Evolutionary conservation across 805 yeast genomes (phyloP).

Genomic region (Saccharomycopsis javanensis): DNA sequence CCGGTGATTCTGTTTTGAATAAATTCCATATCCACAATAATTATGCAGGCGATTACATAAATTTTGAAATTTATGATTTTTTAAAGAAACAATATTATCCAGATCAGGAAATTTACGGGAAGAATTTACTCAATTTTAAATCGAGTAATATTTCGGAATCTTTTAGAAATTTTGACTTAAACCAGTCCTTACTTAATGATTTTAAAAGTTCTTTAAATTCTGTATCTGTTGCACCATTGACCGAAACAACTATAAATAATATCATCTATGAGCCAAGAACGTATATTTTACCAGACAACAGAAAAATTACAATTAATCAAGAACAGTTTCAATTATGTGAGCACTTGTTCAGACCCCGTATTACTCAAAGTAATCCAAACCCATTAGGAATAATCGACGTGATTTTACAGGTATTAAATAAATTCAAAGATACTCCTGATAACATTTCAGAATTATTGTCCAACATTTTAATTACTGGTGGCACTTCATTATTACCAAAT

Average conservation of each 20-base stretch:
- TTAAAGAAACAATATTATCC: conserved; percentile 30
- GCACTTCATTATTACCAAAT: conserved; percentile 61
- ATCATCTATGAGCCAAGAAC: conserved; percentile 30
- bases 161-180: conserved; percentile 30
- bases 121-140: not conserved
- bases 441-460: conserved; percentile 36
- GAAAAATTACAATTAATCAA: conserved; percentile 36
- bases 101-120: conserved; percentile 10
- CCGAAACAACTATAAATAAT: conserved; percentile 24
- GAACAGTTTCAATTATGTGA: conserved; percentile 53
- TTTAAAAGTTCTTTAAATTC: conserved; percentile 37
- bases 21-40: conserved; percentile 59
- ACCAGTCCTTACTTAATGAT: conserved; percentile 35
- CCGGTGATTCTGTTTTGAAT: conserved; percentile 61
- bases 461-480: conserved; percentile 69
- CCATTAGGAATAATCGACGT: conserved; percentile 30
- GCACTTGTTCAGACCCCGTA: conserved; percentile 40
- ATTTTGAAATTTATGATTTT: conserved; percentile 48
- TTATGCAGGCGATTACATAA: conserved; percentile 79
- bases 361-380: not conserved
- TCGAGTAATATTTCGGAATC: conserved; percentile 24
- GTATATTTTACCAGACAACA: conserved; percentile 54
- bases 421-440: conserved; percentile 33
- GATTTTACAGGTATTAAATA: conserved; percentile 33
- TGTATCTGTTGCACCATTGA: conserved; percentile 33